phyloP scores from a whole-genome alignment of 176 grass and related monocot genomes.

The Eragrostis curvula region DNA sequence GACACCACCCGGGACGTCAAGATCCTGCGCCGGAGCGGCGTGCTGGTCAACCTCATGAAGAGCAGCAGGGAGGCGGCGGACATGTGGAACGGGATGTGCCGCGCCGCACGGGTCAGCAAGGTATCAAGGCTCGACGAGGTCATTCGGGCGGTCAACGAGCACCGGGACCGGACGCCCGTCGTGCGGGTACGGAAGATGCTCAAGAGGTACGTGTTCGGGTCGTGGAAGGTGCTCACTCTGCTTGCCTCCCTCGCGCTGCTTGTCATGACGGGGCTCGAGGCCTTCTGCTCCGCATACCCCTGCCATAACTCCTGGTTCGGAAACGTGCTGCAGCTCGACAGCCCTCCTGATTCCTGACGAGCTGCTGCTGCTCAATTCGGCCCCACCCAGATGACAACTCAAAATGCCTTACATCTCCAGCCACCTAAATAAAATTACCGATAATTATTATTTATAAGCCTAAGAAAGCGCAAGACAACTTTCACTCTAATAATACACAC shows the following conservation, averaged over 20 bases:
- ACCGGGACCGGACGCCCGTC: constrained; percentile 24
- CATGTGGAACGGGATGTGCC: constrained; percentile 69
- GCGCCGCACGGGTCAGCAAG: constrained; percentile 55
- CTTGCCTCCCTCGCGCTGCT: constrained; percentile 13
- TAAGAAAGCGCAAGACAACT: too few relatives aligned
- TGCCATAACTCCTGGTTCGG: constrained; percentile 13
- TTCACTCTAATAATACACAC: too few relatives aligned
- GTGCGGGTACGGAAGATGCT: background rate
- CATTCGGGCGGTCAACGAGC: constrained; percentile 58
- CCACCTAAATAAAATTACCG: too few relatives aligned
- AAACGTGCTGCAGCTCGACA: background rate
- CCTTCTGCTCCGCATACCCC: background rate
- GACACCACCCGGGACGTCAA: constrained; percentile 64
- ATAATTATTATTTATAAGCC: too few relatives aligned
- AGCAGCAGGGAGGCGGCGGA: constrained; percentile 54
- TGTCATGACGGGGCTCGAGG: constrained; percentile 8
- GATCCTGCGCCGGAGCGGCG: constrained; percentile 49
- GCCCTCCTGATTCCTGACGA: too few relatives aligned
- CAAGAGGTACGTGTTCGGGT: constrained; percentile 14
- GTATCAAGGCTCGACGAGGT: constrained; percentile 56
- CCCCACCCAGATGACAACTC: too few relatives aligned
- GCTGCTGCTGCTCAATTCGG: too few relatives aligned
- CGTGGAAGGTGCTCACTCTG: constrained; percentile 11
- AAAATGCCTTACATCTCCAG: too few relatives aligned
- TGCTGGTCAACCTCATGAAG: constrained; percentile 69